Base-by-base conservation (phyloP, 306 rosid species). In the Cucumis hystrix region DNA sequence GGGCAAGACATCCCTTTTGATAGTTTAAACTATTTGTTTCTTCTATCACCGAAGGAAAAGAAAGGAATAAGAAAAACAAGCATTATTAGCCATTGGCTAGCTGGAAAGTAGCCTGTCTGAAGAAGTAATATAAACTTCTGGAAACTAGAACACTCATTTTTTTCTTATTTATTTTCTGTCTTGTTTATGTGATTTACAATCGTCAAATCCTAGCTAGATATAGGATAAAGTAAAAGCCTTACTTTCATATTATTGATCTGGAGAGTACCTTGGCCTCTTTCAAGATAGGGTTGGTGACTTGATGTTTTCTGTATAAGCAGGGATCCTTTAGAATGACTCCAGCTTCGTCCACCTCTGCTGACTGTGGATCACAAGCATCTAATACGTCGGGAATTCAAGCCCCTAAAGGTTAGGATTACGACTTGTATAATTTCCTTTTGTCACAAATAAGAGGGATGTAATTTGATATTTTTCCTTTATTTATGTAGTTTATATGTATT, bases 351-450 rank as follows among this genome's bases (percentile, higher is more conserved):
- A 60, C 86, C 69, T 76, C 81, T 61, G 82, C 80, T 79, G 91
- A 87, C 49, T 85, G 82, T 77, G 89, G 91, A 76, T 85, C 87
- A 56, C 96, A 87, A 77, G 85, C 87, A 49, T 78, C 94, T 14
- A 51, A 78, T 84, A 80, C 84, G 80, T 78, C 80, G 65, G 92
- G 79, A 80, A 75, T 85, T 73, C 86, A 63, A 78, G 79, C 86
- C 69, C 67, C 90, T 18, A 89, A 83, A 88, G 98, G 98, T 94
- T 86, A 79, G 86, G 55, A 78, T 66, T 23, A 23, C 49, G 65
- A 45, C 28, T 71, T 65, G 23, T 33, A 23, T 83, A 45, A 45
- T 21, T 68, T 68, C 8, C 20, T 45, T 13, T 79, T 59, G 16
- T 63, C 63, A 23, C 17, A 30, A 65, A 43, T 30, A 76, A 10